Percentiles rank a stretch among this genome's conserved stretches.
These are phyloP conservation scores for Pythium myriotylum DNA, from an alignment of 352 stramenopile genomes.

Conservation along the genomic window DNA sequence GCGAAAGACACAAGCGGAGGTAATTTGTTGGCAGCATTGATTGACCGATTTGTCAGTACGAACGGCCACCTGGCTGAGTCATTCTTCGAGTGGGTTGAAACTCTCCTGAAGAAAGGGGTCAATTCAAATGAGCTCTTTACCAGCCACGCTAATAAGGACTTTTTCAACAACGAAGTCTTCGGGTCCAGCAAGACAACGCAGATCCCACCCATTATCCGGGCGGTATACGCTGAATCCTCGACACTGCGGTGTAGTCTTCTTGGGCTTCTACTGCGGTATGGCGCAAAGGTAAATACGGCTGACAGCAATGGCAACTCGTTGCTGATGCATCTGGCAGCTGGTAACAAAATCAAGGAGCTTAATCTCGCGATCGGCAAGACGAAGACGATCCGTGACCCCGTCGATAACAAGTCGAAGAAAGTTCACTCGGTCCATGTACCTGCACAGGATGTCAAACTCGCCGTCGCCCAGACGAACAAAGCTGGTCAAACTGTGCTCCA, in stretches of 20 bases:
- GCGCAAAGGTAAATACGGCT: conserved; percentile 40
- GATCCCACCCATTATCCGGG: conserved; percentile 45
- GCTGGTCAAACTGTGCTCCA: conserved; percentile 52
- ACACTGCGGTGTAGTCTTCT: conserved; percentile 38
- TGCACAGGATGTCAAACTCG: conserved; percentile 46
- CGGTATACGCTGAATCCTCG: conserved; percentile 34
- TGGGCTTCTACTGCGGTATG: conserved; percentile 48
- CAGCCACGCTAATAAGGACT: conserved; percentile 28
- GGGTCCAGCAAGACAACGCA: conserved; percentile 23
- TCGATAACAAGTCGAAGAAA: conserved; percentile 2
- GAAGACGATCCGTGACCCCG: conserved; percentile 28
- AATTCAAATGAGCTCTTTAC: conserved; percentile 50
- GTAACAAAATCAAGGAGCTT: conserved; percentile 50
- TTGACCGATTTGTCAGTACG: conserved; percentile 68
- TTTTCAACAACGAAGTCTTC: conserved; percentile 34
- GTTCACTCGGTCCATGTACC: conserved; percentile 52
- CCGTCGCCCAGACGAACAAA: conserved; percentile 43
- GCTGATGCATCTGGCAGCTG: conserved; percentile 51
- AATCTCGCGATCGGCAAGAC: conserved; percentile 40
- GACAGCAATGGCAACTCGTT: conserved; percentile 58
- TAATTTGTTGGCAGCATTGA: conserved; percentile 53
- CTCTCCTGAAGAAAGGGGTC: conserved; percentile 58
- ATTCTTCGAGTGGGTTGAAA: conserved; percentile 49
- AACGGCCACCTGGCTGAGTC: conserved; percentile 12
- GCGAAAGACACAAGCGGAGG: conserved; percentile 40